These are phyloP conservation scores for Sporobolus alterniflorus DNA, from an alignment of 202 grass and related monocot genomes.

Conservation along the genomic window DNA sequence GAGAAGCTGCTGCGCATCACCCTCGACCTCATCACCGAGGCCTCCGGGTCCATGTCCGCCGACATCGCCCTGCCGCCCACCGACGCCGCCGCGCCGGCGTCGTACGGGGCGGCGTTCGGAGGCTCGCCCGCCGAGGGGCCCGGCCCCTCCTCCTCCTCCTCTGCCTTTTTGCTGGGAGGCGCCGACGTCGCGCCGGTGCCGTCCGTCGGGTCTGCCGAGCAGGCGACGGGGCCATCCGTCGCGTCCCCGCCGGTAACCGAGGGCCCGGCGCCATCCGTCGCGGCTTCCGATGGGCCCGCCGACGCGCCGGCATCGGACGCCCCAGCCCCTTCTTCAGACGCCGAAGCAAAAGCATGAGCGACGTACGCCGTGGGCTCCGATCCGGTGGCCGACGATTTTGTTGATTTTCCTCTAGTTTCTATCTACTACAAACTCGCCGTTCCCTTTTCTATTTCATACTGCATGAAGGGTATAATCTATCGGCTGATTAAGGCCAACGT, in stretches of 20 bases:
- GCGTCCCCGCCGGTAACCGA: neutral
- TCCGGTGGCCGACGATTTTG: too few relatives aligned
- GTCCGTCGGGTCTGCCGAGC: neutral
- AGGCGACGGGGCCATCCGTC: neutral
- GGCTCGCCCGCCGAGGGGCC: neutral
- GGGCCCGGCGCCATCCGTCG: neutral
- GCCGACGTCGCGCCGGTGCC: neutral
- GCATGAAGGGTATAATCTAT: too few relatives aligned
- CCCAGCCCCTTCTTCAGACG: neutral
- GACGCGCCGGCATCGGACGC: neutral
- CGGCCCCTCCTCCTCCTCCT: neutral
- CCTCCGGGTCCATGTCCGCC: conserved; percentile 17
- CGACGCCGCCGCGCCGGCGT: neutral
- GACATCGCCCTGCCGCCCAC: conserved; percentile 1
- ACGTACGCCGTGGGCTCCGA: neutral
- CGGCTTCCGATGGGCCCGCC: neutral
- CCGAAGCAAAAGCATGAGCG: neutral
- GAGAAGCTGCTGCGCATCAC: conserved; percentile 51
- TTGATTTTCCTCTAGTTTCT: too few relatives aligned
- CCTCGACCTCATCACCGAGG: conserved; percentile 41
- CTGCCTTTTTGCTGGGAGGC: neutral
- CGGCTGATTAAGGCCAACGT: too few relatives aligned
- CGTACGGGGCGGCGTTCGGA: neutral
- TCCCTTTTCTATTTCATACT: too few relatives aligned
- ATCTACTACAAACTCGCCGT: too few relatives aligned